Percentiles rank a stretch among this genome's conserved stretches.
phyloP scores from a whole-genome alignment of 371 early-diverging fungal genomes.

The Circinella minor region DNA sequence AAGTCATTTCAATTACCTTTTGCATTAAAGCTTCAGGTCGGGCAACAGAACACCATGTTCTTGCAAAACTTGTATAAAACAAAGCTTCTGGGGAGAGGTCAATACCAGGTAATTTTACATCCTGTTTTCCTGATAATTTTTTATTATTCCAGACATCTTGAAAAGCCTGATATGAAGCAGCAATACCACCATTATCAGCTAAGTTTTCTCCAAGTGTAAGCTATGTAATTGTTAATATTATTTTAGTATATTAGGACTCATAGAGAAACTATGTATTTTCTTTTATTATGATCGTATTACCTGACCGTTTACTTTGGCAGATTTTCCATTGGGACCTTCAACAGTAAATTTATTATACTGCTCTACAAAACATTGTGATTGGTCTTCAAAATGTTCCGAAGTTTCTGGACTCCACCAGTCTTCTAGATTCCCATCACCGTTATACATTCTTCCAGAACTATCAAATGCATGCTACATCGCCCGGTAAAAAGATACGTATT shows the following conservation, averaged over 20 bases:
- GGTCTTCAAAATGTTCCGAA: conserved; percentile 49
- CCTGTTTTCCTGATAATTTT: conserved; percentile 24
- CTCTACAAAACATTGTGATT: conserved; percentile 64
- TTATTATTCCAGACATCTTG: conserved; percentile 18
- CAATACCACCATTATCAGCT: conserved; percentile 78
- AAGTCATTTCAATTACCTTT: neutral
- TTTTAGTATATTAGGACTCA: conserved; percentile 31
- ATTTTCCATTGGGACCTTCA: conserved; percentile 26
- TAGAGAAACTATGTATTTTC: too few relatives aligned
- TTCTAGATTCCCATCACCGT: conserved; percentile 39
- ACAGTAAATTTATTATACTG: conserved; percentile 61
- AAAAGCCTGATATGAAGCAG: conserved; percentile 36
- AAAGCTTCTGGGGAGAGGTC: conserved; percentile 54
- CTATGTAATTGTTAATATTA: conserved; percentile 10
- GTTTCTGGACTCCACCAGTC: conserved; percentile 75
- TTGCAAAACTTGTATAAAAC: conserved; percentile 56
- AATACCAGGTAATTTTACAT: conserved; percentile 55
- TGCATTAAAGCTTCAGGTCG: conserved; percentile 36
- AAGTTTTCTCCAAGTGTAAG: conserved; percentile 73
- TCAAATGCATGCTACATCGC: conserved; percentile 53
- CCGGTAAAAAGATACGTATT: neutral
- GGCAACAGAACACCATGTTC: conserved; percentile 51
- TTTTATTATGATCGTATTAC: conserved; percentile 16
- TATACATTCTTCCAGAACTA: conserved; percentile 57
- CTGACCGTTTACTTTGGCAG: conserved; percentile 54